Evolutionary conservation across 2,329 filamentous ascomycete species (phyloP), one percentile per base, ranked within the genome.

Genomic region (Clarireedia sp.): DNA sequence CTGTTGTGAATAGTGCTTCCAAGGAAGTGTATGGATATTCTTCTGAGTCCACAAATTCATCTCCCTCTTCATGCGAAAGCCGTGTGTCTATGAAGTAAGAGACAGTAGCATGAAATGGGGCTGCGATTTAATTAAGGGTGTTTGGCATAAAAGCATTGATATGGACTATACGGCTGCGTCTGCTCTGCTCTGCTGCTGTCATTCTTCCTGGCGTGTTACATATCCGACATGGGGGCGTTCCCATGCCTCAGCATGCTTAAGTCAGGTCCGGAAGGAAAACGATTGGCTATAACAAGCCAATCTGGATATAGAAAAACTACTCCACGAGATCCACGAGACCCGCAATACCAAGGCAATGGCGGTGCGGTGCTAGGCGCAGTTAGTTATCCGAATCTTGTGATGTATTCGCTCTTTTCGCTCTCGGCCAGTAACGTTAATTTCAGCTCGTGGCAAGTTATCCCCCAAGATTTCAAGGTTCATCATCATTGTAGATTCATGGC

Each of bases 241-340:
- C 37, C 24, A 21, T 8, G 38, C 16, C 7, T 8, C 12, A 2
- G 16, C 19, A 26, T 38, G 38, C 16, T 41, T 19, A 16, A 53
- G 19, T 48, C 43, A 54, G 51, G 43, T 54, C 51, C 51, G 43
- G 26, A 9, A 12, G 43, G n/a, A 54, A 7, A 21, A 48, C 21
- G 33, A 54, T 54, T 54, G 51, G 51, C 12, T 54, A n/a, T 54
- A n/a, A 24, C 33, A 33, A 29, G 37, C 24, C 6, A 36, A 24
- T 21, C 40, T 33, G 10, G 5, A 52, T 14, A n/a, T 45, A n/a
- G 19, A 44, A 21, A 16, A 26, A n/a, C 29, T 51, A 45, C 49
- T 51, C 40, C 14, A 51, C 17, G 49, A 45, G 38, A 51, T 51
- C 40, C 50, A 37, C 17, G 9, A 37, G 40, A 46, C 36, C 50